These are phyloP conservation scores for Hypoxylon sp. DNA, from an alignment of 2,329 filamentous ascomycete genomes.

Conservation along the genomic window DNA sequence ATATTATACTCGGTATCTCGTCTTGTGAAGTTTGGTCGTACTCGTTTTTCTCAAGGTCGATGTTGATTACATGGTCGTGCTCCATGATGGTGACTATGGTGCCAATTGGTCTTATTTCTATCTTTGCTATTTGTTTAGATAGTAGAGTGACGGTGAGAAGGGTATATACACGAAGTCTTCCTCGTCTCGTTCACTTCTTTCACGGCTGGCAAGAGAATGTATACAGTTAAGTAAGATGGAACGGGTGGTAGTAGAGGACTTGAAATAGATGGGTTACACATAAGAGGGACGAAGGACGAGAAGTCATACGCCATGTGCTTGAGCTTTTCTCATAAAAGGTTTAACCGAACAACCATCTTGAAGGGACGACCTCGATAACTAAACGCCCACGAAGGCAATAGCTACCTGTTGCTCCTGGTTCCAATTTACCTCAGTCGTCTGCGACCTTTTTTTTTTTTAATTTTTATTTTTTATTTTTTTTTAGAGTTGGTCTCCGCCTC, in stretches of 20 bases:
- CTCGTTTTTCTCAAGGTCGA: conserved; percentile 29
- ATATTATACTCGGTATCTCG: conserved; percentile 10
- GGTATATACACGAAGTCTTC: conserved; percentile 1
- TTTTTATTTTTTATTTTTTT: too few relatives aligned
- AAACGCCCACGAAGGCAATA: background rate
- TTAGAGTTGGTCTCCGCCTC: background rate
- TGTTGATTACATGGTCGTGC: conserved; percentile 32
- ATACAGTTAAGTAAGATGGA: conserved; percentile 28
- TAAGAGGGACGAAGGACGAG: background rate
- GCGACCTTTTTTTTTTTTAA: too few relatives aligned
- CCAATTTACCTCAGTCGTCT: background rate
- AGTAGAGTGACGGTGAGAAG: conserved; percentile 2
- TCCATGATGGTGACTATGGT: conserved; percentile 29
- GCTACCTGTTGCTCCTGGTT: background rate
- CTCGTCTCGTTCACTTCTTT: conserved; percentile 6
- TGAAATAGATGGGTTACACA: conserved; percentile 13
- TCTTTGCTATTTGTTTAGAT: background rate
- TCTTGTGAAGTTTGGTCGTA: conserved; percentile 10
- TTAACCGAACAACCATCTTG: background rate
- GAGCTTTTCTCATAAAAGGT: background rate
- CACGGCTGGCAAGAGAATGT: conserved; percentile 27
- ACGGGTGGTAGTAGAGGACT: conserved; percentile 7
- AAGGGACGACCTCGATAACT: background rate
- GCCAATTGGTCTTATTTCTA: conserved; percentile 13
- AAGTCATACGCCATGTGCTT: background rate